Conservation (phyloP, 2,329 filamentous ascomycete species). For the Rutstroemia sp. region DNA sequence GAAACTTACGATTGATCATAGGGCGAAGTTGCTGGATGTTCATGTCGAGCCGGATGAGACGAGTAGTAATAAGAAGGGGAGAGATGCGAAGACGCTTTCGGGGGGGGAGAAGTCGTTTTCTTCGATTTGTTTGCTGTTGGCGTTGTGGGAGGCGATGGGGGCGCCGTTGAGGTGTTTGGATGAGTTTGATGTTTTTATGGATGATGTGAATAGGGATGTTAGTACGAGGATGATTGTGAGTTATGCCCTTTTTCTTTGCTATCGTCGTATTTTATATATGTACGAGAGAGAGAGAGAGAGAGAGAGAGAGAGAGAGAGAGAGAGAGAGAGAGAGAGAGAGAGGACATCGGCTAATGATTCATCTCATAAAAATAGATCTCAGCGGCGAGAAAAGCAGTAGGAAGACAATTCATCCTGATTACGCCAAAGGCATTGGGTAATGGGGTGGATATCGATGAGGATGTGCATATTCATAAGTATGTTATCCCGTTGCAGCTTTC, state of each 20-base stretch:
- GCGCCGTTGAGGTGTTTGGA: conserved; percentile 91
- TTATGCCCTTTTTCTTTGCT: conserved; percentile 15
- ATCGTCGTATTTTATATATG: no score
- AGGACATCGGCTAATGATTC: conserved; percentile 12
- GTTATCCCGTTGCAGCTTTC: conserved; percentile 13
- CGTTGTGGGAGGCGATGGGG: conserved; percentile 97
- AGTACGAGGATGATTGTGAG: conserved; percentile 89
- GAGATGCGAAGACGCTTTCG: conserved; percentile 85
- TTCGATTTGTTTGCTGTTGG: conserved; percentile 85
- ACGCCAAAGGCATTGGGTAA: conserved; percentile 78
- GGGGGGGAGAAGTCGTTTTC: conserved; percentile 98
- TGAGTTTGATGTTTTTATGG: conserved; percentile 99
- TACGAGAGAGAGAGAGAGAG: no score
- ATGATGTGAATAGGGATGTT: conserved; percentile 87
- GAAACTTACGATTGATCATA: conserved; percentile 70
- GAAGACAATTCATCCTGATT: conserved; percentile 91
- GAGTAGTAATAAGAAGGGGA: conserved; percentile 58
- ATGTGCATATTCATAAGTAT: conserved; percentile 73
- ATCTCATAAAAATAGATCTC: conserved; percentile 49
- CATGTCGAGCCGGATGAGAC: conserved; percentile 67
- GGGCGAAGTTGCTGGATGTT: conserved; percentile 65
- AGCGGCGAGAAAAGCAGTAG: conserved; percentile 78
- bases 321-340: no score
- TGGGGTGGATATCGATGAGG: conserved; percentile 48
- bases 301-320: no score